Percentiles rank a stretch among this genome's conserved stretches.
Conservation (phyloP, 2,329 filamentous ascomycete species). For the Xylaria digitata region DNA sequence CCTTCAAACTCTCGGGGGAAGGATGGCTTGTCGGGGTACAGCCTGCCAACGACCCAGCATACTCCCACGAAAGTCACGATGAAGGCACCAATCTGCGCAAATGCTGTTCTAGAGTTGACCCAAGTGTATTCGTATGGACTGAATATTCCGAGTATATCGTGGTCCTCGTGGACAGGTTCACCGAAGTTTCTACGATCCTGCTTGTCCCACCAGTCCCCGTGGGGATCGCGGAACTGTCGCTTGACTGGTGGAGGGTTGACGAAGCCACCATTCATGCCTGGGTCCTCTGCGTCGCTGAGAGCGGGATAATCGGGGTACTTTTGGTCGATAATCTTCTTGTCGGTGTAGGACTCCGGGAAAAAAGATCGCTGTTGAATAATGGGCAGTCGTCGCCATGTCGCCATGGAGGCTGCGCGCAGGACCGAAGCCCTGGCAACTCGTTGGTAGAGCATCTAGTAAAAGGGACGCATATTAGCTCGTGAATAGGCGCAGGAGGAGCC, state of each 20-base stretch:
- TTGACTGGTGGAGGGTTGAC: constrained; percentile 83
- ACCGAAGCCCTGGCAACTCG: constrained; percentile 66
- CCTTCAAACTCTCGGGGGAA: constrained; percentile 77
- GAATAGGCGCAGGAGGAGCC: not conserved
- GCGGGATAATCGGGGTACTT: constrained; percentile 62
- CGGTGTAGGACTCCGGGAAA: constrained; percentile 62
- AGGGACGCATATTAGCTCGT: constrained; percentile 12
- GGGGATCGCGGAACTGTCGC: constrained; percentile 90
- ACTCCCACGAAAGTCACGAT: constrained; percentile 71
- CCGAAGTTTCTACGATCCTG: constrained; percentile 97
- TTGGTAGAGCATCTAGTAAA: constrained; percentile 68
- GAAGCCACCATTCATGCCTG: constrained; percentile 84
- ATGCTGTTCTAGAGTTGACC: constrained; percentile 75
- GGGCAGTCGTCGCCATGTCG: constrained; percentile 60
- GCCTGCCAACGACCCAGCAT: constrained; percentile 73
- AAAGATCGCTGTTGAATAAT: constrained; percentile 68
- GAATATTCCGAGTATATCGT: constrained; percentile 92
- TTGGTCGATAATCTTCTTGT: constrained; percentile 60
- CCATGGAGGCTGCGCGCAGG: constrained; percentile 59
- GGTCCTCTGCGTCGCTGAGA: constrained; percentile 71
- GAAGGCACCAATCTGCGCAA: constrained; percentile 76
- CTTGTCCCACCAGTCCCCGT: constrained; percentile 96
- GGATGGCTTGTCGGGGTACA: constrained; percentile 78
- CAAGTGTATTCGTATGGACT: constrained; percentile 91
- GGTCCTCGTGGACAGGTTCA: constrained; percentile 96